A percentile compares a stretch with the other conserved stretches of the same genome.
These are phyloP conservation scores for Leccinum obscurum DNA, from an alignment of 768 basidiomycete genomes.

Conservation along the genomic window DNA sequence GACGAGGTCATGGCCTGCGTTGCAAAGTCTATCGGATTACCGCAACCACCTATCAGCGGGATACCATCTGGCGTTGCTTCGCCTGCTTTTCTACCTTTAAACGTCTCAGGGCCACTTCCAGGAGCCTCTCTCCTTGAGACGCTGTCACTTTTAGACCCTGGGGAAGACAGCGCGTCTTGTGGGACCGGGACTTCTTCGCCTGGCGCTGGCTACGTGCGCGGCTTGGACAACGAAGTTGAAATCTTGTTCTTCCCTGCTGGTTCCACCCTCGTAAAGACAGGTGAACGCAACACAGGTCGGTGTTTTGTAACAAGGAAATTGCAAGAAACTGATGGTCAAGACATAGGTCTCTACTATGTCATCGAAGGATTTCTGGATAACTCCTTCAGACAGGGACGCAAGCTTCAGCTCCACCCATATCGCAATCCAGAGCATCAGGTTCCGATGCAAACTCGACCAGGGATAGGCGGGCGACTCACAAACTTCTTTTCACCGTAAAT, in stretches of 20 bases:
- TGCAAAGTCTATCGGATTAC: slow-evolving; percentile 92
- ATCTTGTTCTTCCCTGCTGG: slow-evolving; percentile 92
- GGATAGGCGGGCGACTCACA: slow-evolving; percentile 44
- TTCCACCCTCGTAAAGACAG: slow-evolving; percentile 81
- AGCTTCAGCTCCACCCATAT: slow-evolving; percentile 1
- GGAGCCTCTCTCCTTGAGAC: slow-evolving; percentile 70
- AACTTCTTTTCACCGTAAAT: slow-evolving; percentile 90
- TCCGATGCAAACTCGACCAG: slow-evolving; percentile 37
- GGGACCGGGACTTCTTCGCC: slow-evolving; percentile 59
- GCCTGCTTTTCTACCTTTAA: slow-evolving; percentile 56
- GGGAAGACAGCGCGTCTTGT: slow-evolving; percentile 67
- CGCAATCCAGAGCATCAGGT: slow-evolving; percentile 20
- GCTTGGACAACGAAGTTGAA: slow-evolving; percentile 95
- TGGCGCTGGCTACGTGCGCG: slow-evolving; percentile 61
- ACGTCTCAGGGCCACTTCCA: slow-evolving; percentile 33
- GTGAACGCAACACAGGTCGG: slow-evolving; percentile 83
- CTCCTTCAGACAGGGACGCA: slow-evolving; percentile 52
- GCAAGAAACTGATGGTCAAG: not conserved
- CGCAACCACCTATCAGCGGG: slow-evolving; percentile 80
- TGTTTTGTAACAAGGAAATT: slow-evolving; percentile 1
- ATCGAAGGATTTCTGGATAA: slow-evolving; percentile 95
- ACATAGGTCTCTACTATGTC: slow-evolving; percentile 84
- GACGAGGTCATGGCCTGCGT: slow-evolving; percentile 98
- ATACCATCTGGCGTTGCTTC: slow-evolving; percentile 66
- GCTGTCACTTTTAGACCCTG: slow-evolving; percentile 67